Evolutionary conservation across 2,329 filamentous ascomycete species (phyloP).

Genomic region (Colletotrichum aenigma): DNA sequence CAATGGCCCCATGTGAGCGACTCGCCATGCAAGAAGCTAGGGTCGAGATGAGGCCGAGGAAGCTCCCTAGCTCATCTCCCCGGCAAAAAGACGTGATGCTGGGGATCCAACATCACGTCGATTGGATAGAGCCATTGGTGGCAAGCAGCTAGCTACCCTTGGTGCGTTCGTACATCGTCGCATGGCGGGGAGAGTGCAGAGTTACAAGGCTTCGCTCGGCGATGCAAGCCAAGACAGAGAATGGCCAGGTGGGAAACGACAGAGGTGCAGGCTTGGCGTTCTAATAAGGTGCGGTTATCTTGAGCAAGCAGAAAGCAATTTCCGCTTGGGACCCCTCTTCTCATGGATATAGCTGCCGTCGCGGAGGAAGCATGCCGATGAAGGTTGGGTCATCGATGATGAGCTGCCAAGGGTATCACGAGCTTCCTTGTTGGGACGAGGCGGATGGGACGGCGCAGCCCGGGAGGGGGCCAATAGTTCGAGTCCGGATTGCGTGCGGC

Average conservation of each 20-base stretch:
- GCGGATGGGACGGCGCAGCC: slow-evolving; percentile 1
- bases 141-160: background rate
- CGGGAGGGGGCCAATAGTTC: slow-evolving; percentile 1
- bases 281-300: background rate
- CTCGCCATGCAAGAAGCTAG: background rate
- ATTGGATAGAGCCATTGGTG: background rate
- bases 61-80: background rate
- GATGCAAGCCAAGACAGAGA: background rate
- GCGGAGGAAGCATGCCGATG: background rate
- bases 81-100: slow-evolving; percentile 1
- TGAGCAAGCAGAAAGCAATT: background rate
- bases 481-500: slow-evolving; percentile 3
- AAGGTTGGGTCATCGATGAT: background rate
- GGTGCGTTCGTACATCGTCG: background rate
- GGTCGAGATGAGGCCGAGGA: background rate
- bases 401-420: background rate
- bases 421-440: slow-evolving; percentile 18
- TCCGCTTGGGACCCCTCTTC: background rate
- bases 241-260: background rate
- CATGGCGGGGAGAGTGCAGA: background rate
- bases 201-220: background rate
- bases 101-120: background rate
- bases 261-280: background rate
- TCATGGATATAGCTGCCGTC: background rate
- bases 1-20: background rate